These are phyloP conservation scores for Populus ilicifolia DNA, from an alignment of 345 rosid genomes.

Conservation along the genomic window DNA sequence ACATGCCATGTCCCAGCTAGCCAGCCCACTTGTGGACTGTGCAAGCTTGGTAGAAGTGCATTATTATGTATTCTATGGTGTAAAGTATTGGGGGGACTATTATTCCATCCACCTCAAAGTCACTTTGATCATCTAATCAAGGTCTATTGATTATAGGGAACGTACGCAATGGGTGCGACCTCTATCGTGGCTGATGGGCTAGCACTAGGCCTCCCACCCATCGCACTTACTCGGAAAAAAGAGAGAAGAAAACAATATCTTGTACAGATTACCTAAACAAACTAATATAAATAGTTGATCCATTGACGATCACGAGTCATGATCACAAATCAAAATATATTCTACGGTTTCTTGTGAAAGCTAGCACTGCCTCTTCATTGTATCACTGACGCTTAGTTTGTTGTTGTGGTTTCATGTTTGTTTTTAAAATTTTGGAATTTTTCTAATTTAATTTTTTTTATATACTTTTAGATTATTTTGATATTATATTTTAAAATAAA, in stretches of 20 bases:
- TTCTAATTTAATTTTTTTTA: too few species aligned
- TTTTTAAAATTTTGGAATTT: too few species aligned
- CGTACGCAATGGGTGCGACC: neutral
- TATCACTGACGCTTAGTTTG: neutral
- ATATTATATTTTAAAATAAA: too few species aligned
- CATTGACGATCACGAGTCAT: neutral
- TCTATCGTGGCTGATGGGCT: neutral
- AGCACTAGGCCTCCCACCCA: neutral
- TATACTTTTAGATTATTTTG: too few species aligned
- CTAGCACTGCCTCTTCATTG: neutral
- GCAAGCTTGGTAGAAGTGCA: slow-evolving; percentile 32
- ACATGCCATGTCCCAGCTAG: neutral
- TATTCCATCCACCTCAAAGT: slow-evolving; percentile 39
- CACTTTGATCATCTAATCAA: slow-evolving; percentile 24
- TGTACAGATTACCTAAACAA: neutral
- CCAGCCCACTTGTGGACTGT: slow-evolving; percentile 33
- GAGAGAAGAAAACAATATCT: neutral
- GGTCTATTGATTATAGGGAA: neutral
- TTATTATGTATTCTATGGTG: slow-evolving; percentile 40
- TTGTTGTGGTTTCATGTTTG: too few species aligned
- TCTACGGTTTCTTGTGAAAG: neutral
- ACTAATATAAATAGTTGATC: neutral
- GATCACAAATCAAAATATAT: neutral
- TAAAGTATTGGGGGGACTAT: slow-evolving; percentile 46
- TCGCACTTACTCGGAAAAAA: neutral